Evolutionary conservation across 768 basidiomycete species (phyloP).

Genomic region (Xerocomellus dryophilus): DNA sequence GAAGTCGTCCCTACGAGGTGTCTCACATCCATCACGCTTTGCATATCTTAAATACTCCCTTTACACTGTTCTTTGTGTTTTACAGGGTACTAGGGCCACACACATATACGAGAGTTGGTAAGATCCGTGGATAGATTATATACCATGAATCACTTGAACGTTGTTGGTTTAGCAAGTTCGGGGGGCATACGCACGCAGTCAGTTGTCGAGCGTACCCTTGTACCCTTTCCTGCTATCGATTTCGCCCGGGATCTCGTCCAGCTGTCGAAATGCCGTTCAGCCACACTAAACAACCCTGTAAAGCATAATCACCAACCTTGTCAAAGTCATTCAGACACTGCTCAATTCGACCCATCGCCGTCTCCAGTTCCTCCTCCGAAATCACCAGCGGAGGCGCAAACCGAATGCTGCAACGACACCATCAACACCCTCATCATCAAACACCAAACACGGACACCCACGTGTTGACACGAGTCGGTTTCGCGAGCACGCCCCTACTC

Average conservation of each 20-base stretch:
- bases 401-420: constrained; percentile 62
- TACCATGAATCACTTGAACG: neutral
- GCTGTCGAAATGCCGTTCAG: constrained; percentile 27
- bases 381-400: constrained; percentile 97
- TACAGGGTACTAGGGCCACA: constrained; percentile 2
- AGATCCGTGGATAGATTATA: constrained; percentile 1
- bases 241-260: constrained; percentile 63
- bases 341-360: constrained; percentile 72
- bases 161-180: too few species aligned
- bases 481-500: constrained; percentile 87
- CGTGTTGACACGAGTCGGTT: constrained; percentile 96
- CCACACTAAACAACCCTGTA: too few species aligned
- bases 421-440: neutral
- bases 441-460: constrained; percentile 38
- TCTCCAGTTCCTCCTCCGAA: constrained; percentile 76
- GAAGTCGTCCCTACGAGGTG: constrained; percentile 62
- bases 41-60: too few species aligned
- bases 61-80: neutral
- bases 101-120: neutral
- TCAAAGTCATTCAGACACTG: constrained; percentile 81
- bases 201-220: constrained; percentile 35
- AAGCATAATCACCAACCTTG: constrained; percentile 41
- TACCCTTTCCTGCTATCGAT: constrained; percentile 60
- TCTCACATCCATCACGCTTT: constrained; percentile 37
- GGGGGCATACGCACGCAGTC: neutral